phyloP scores from a whole-genome alignment of 495 filamentous ascomycete species.

The Endocarpon pusillum region DNA sequence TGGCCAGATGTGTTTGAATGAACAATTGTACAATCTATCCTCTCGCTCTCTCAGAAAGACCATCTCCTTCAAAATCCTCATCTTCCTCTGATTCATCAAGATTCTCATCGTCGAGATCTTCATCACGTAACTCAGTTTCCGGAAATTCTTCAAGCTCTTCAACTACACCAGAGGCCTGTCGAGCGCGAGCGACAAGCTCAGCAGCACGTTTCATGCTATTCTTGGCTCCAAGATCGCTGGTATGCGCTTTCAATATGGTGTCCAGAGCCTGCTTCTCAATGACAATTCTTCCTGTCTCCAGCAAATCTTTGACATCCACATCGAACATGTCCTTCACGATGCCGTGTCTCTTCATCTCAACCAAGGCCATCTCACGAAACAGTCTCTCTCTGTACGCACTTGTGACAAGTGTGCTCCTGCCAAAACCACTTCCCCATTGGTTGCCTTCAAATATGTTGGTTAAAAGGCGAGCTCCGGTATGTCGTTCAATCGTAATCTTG shows the following conservation, averaged over 20 bases:
- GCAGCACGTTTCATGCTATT: no score
- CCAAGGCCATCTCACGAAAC: conserved; percentile 30
- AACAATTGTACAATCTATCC: no score
- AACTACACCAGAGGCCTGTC: no score
- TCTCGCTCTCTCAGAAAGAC: no score
- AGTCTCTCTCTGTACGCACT: conserved; percentile 22
- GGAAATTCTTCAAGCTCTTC: no score
- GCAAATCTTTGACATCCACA: conserved; percentile 84
- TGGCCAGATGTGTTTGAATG: no score
- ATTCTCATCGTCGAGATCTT: no score
- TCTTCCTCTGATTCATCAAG: no score
- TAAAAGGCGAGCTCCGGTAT: conserved; percentile 38
- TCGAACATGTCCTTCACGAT: conserved; percentile 49
- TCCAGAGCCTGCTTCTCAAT: conserved; percentile 73
- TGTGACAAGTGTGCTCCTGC: conserved; percentile 68
- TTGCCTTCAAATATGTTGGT: conserved; percentile 48
- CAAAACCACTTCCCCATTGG: conserved; percentile 49
- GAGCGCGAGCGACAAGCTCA: no score
- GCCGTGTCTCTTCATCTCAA: conserved; percentile 47
- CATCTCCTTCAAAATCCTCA: no score
- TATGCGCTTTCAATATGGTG: conserved; percentile 55
- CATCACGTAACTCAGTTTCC: no score
- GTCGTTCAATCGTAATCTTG: conserved; percentile 39
- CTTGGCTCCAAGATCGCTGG: conserved; percentile 72
- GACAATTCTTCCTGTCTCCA: conserved; percentile 69